Evolutionary conservation across 2,329 filamentous ascomycete species (phyloP).

Genomic region (Fusarium fujikuroi): DNA sequence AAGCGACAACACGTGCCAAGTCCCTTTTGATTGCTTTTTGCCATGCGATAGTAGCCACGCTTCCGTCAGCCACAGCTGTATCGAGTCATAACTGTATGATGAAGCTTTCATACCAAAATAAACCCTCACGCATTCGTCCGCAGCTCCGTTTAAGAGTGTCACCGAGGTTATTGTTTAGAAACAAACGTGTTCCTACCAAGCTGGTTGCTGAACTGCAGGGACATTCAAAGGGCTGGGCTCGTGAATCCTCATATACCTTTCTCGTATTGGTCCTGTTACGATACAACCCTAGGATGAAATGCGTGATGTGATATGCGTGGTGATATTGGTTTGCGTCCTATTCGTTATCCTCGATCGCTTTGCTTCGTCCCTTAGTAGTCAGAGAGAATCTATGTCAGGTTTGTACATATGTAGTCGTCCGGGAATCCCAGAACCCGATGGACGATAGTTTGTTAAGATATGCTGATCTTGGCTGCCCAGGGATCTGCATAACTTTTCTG

Average conservation of each 20-base stretch:
- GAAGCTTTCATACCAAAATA: slow-evolving; percentile 9
- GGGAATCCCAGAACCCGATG: background rate
- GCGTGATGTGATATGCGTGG: slow-evolving; percentile 19
- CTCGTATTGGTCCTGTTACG: background rate
- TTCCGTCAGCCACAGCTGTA: slow-evolving; percentile 36
- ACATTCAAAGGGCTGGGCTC: background rate
- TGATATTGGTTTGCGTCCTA: slow-evolving; percentile 9
- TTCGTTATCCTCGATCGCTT: background rate
- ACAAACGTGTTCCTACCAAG: background rate
- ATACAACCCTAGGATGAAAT: slow-evolving; percentile 8
- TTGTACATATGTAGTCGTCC: background rate
- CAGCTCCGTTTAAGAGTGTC: background rate
- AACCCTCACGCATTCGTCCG: background rate
- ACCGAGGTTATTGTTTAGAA: background rate
- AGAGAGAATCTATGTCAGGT: background rate
- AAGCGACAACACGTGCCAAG: slow-evolving; percentile 43
- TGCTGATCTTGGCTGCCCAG: background rate
- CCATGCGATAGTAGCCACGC: slow-evolving; percentile 28
- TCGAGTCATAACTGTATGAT: slow-evolving; percentile 30
- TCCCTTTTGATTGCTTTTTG: slow-evolving; percentile 37
- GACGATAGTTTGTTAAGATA: background rate
- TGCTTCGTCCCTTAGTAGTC: background rate
- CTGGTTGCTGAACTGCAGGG: background rate
- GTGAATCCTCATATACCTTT: background rate
- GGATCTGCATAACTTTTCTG: slow-evolving; percentile 1